Evolutionary conservation across 192 early-diverging fungal species (phyloP).

Genomic region (Geosiphon pyriformis): DNA sequence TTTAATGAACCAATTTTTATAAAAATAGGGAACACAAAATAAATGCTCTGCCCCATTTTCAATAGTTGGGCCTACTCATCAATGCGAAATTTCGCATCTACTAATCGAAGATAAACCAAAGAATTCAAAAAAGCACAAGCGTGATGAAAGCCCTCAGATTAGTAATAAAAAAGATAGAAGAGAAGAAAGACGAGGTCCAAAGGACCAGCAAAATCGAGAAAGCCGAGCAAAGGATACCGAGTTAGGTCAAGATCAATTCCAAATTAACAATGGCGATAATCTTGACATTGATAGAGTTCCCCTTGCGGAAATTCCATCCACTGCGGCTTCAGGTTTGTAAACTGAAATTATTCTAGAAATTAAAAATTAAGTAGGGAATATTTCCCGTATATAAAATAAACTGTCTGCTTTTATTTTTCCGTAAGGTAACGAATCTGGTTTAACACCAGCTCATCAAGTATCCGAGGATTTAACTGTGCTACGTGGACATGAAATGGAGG

Average conservation of each 20-base stretch:
- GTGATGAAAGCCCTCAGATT: slow-evolving; percentile 30
- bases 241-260: slow-evolving; percentile 14
- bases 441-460: no score
- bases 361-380: no score
- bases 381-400: no score
- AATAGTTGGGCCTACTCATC: slow-evolving; percentile 61
- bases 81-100: slow-evolving; percentile 54
- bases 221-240: slow-evolving; percentile 40
- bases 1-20: background rate
- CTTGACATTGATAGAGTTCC: slow-evolving; percentile 34
- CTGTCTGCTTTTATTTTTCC: no score
- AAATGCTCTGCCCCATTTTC: slow-evolving; percentile 69
- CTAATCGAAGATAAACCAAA: no score
- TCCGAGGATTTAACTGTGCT: slow-evolving; percentile 53
- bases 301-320: slow-evolving; percentile 29
- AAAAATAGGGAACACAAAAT: slow-evolving; percentile 71
- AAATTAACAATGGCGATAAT: slow-evolving; percentile 28
- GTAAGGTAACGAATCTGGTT: no score
- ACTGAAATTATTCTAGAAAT: background rate
- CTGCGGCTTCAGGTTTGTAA: slow-evolving; percentile 28
- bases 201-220: slow-evolving; percentile 42
- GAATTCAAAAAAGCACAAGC: slow-evolving; percentile 37
- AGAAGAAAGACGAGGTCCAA: slow-evolving; percentile 44
- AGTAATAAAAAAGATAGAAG: slow-evolving; percentile 37
- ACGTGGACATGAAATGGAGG: slow-evolving; percentile 64